phyloP scores from a whole-genome alignment of 2,329 filamentous ascomycete genomes.

The Cladorrhinum sp. region DNA sequence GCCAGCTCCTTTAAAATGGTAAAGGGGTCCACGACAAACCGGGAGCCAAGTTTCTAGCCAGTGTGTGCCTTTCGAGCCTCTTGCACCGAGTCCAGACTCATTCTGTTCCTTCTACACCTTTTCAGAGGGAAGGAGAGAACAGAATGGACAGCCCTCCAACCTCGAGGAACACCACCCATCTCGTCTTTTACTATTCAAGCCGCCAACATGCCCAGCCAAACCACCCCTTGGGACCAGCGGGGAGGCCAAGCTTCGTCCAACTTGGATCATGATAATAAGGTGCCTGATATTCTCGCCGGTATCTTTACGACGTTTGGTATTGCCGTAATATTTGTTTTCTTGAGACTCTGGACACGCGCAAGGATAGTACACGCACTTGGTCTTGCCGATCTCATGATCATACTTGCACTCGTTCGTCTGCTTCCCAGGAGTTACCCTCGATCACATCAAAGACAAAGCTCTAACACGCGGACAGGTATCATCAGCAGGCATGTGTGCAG shows the following conservation, averaged over 20 bases:
- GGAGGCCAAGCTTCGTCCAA: neutral
- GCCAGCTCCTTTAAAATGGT: neutral
- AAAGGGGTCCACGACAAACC: conserved; percentile 5
- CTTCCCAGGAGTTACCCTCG: neutral
- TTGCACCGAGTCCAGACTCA: too few relatives aligned
- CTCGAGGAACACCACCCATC: too few relatives aligned
- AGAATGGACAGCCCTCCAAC: neutral
- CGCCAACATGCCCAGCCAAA: neutral
- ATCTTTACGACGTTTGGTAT: conserved; percentile 27
- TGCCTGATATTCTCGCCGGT: conserved; percentile 24
- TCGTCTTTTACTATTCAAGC: neutral
- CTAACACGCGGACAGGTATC: conserved; percentile 18
- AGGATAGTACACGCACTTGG: conserved; percentile 36
- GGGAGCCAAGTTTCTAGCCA: conserved; percentile 6
- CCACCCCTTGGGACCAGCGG: neutral
- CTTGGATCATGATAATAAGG: conserved; percentile 5
- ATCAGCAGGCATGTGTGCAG: conserved; percentile 18
- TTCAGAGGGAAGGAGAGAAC: neutral
- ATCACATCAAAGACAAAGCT: too few relatives aligned
- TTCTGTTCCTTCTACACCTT: conserved; percentile 3
- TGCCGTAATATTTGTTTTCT: conserved; percentile 32
- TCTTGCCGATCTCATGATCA: conserved; percentile 35
- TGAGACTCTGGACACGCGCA: conserved; percentile 38
- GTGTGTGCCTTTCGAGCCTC: conserved; percentile 14
- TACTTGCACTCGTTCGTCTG: conserved; percentile 30